These are phyloP conservation scores for Talinum fruticosum DNA, from an alignment of 148 eudicot species.

Conservation along the genomic window DNA sequence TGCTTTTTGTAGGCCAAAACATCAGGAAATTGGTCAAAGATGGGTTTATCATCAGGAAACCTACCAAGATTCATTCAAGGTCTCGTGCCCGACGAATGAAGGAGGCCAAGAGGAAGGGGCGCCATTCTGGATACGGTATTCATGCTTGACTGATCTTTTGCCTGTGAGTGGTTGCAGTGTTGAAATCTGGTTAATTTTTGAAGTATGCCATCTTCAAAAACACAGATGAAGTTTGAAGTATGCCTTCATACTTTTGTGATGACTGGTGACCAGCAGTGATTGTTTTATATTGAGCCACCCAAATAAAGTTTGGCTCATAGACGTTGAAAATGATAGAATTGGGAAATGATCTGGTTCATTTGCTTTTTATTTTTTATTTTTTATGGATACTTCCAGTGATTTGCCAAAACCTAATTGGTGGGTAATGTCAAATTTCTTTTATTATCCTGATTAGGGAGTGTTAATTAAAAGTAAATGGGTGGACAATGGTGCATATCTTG, in stretches of 20 bases:
- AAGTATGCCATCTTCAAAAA: not conserved
- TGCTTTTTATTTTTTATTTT: not conserved
- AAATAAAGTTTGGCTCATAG: not conserved
- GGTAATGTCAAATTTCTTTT: not conserved
- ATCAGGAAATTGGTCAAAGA: conserved; percentile 53
- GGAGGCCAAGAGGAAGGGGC: conserved; percentile 60
- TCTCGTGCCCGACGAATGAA: conserved; percentile 61
- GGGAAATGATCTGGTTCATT: not conserved
- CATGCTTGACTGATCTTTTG: not conserved
- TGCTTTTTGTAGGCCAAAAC: conserved; percentile 45
- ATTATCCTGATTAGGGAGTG: not conserved
- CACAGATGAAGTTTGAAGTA: not conserved
- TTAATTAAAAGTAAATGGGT: not conserved
- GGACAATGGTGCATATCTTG: not conserved
- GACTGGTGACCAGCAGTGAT: not conserved
- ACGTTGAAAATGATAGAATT: not conserved
- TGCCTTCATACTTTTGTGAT: not conserved
- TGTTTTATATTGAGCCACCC: not conserved
- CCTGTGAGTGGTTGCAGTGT: not conserved
- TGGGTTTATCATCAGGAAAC: conserved; percentile 61
- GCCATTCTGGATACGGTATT: conserved; percentile 64
- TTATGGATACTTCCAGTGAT: not conserved
- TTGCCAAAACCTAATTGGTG: not conserved
- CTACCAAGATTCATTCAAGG: conserved; percentile 51
- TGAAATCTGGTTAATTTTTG: not conserved